Conservation (phyloP, 2,329 filamentous ascomycete species). For the Xylariales sp. region DNA sequence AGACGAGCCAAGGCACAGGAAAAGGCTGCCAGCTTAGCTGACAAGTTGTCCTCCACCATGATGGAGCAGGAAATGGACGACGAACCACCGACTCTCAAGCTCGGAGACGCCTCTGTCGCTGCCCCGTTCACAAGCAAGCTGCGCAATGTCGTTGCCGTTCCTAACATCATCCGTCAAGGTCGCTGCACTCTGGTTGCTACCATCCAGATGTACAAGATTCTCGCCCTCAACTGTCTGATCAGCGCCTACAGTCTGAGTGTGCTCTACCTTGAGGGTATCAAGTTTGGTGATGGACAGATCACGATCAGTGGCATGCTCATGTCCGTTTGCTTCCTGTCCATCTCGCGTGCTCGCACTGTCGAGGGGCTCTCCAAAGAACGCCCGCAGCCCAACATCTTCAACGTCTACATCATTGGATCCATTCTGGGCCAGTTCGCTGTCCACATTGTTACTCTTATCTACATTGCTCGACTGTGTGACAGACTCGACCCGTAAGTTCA, state of each 20-base stretch:
- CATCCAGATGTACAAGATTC: constrained; percentile 99
- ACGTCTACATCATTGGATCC: constrained; percentile 96
- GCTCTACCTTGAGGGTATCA: constrained; percentile 95
- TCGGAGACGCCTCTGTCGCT: constrained; percentile 94
- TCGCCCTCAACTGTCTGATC: constrained; percentile 95
- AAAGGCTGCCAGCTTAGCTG: constrained; percentile 74
- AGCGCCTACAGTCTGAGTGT: constrained; percentile 96
- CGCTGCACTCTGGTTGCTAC: constrained; percentile 96
- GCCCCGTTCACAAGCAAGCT: constrained; percentile 98
- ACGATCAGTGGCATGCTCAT: constrained; percentile 99
- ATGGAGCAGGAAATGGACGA: constrained; percentile 85
- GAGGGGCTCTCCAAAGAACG: constrained; percentile 95
- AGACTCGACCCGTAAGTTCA: constrained; percentile 72
- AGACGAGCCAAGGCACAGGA: constrained; percentile 59
- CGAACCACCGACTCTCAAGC: constrained; percentile 92
- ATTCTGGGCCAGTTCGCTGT: constrained; percentile 96
- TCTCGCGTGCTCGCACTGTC: constrained; percentile 94
- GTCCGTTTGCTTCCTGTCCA: constrained; percentile 98
- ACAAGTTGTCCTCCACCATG: constrained; percentile 81
- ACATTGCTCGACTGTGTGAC: constrained; percentile 87
- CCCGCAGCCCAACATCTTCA: constrained; percentile 98
- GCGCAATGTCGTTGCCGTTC: constrained; percentile 92
- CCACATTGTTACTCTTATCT: constrained; percentile 90
- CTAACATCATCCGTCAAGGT: constrained; percentile 97
- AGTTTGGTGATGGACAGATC: constrained; percentile 97